Evolutionary conservation across 805 yeast genomes (phyloP).

Genomic region (Kuraishia ogatae): DNA sequence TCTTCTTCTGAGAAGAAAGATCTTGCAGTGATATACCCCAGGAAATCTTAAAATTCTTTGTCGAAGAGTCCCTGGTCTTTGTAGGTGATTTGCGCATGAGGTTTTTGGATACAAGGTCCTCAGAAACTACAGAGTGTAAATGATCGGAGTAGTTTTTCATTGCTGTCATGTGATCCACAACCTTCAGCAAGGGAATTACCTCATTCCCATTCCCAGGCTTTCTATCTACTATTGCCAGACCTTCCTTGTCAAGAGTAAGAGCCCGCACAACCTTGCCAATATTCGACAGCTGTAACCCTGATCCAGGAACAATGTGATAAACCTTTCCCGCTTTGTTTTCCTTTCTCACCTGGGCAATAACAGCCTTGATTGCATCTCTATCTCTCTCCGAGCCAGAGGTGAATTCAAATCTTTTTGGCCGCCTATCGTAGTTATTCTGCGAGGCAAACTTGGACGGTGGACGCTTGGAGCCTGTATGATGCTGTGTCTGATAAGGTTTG

Average conservation of each 20-base stretch:
- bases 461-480: background rate
- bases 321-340: background rate
- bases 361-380: conserved; percentile 15
- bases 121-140: conserved; percentile 6
- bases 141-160: conserved; percentile 19
- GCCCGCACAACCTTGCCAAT: conserved; percentile 6
- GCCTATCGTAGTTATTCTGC: background rate
- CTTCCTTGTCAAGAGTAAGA: conserved; percentile 16
- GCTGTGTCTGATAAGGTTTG: background rate
- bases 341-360: conserved; percentile 9
- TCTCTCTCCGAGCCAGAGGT: conserved; percentile 18
- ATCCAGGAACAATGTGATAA: background rate
- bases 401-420: conserved; percentile 4
- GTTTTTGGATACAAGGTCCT: background rate
- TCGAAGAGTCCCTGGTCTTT: conserved; percentile 15
- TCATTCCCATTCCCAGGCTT: conserved; percentile 4
- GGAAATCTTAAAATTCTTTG: conserved; percentile 40
- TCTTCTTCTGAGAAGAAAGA: conserved; percentile 40
- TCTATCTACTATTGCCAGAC: conserved; percentile 14
- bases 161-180: conserved; percentile 14
- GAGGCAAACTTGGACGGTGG: background rate
- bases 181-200: conserved; percentile 14
- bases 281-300: background rate
- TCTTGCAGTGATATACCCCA: conserved; percentile 53
- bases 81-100: background rate